These are phyloP conservation scores for Thelephora terrestris DNA, from an alignment of 1,284 basidiomycete genomes.

Conservation along the genomic window DNA sequence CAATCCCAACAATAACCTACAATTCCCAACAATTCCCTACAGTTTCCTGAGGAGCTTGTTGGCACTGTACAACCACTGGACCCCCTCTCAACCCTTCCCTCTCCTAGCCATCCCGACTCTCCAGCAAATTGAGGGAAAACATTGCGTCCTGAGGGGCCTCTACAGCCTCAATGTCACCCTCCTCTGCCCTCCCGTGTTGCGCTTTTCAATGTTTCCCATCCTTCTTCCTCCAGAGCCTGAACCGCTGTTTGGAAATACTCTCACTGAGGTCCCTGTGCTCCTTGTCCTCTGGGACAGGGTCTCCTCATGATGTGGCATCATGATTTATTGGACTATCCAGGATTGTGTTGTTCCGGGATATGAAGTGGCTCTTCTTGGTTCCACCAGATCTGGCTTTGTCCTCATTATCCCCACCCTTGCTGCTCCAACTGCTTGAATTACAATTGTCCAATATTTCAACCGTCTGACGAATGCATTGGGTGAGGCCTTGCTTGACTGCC, in stretches of 20 bases:
- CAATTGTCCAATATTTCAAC: constrained; percentile 58
- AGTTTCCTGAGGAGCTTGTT: too few relatives aligned
- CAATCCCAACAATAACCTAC: too few relatives aligned
- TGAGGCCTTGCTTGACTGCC: constrained; percentile 61
- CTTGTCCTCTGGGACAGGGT: constrained; percentile 2
- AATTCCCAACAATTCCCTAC: too few relatives aligned
- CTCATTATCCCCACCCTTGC: too few relatives aligned
- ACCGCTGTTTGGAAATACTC: background rate
- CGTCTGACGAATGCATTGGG: constrained; percentile 52
- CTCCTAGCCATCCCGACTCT: too few relatives aligned
- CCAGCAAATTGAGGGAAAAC: too few relatives aligned
- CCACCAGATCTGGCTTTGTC: constrained; percentile 13
- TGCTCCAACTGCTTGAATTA: constrained; percentile 25
- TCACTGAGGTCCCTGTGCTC: constrained; percentile 8
- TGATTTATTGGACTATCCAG: constrained; percentile 9
- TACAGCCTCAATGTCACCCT: constrained; percentile 8
- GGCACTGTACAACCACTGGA: too few relatives aligned
- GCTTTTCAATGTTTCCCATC: constrained; percentile 5
- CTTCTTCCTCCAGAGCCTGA: constrained; percentile 1
- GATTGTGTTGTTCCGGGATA: too few relatives aligned
- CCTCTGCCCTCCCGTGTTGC: background rate
- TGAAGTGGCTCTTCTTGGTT: constrained; percentile 8
- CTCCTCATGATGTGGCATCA: constrained; percentile 4
- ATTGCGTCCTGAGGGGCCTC: constrained; percentile 6
- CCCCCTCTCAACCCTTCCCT: too few relatives aligned